A percentile compares a stretch with the other conserved stretches of the same genome.
phyloP scores from a whole-genome alignment of 164 flowering plant species.

The Nelumbo lutea region DNA sequence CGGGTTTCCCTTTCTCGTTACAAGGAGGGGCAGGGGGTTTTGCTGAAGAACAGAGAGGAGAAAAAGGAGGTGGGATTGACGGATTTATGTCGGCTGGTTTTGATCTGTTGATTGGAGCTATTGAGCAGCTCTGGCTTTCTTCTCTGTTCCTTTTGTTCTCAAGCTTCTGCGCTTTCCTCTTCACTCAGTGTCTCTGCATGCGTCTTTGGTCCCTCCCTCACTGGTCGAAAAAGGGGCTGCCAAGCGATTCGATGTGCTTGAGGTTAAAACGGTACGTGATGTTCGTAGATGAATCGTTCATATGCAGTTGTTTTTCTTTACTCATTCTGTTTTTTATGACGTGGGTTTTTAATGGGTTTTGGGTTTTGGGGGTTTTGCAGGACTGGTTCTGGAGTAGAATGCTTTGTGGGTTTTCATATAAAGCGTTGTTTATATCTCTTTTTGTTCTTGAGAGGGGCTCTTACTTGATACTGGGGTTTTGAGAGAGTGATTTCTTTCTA shows the following conservation, averaged over 20 bases:
- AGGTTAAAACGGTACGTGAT: slow-evolving; percentile 62
- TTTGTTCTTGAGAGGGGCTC: slow-evolving; percentile 61
- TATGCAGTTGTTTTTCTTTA: background rate
- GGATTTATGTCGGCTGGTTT: slow-evolving; percentile 77
- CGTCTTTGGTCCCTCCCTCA: slow-evolving; percentile 36
- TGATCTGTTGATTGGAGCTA: slow-evolving; percentile 48
- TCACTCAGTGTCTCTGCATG: slow-evolving; percentile 23
- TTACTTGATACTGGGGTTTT: slow-evolving; percentile 35
- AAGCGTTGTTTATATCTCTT: slow-evolving; percentile 40
- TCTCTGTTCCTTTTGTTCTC: background rate
- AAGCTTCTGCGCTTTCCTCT: background rate
- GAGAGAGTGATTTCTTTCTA: slow-evolving; percentile 10
- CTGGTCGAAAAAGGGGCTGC: slow-evolving; percentile 24
- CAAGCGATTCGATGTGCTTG: slow-evolving; percentile 80
- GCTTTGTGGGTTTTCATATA: slow-evolving; percentile 77
- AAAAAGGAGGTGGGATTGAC: slow-evolving; percentile 9
- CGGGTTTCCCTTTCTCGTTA: slow-evolving; percentile 16
- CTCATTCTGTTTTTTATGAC: slow-evolving; percentile 5
- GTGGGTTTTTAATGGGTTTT: slow-evolving; percentile 8
- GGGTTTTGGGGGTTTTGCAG: slow-evolving; percentile 39
- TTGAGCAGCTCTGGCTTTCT: slow-evolving; percentile 48
- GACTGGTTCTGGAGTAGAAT: slow-evolving; percentile 75
- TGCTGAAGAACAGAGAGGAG: background rate
- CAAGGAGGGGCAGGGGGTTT: background rate
- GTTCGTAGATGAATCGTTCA: no score